phyloP scores from a whole-genome alignment of 2,329 filamentous ascomycete species.

The Beauveria sp. region DNA sequence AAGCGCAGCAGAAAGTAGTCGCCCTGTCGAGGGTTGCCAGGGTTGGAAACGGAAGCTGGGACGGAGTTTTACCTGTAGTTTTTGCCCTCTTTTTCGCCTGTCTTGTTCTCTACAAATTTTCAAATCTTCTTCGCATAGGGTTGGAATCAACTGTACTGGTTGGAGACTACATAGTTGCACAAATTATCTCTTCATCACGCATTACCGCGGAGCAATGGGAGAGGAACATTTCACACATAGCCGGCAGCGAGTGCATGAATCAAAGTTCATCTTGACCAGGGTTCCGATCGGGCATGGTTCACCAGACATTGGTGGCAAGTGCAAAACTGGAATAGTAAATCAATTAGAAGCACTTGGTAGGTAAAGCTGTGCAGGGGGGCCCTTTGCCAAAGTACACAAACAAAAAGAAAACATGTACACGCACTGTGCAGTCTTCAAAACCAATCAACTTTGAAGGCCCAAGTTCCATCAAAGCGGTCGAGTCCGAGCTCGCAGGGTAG shows the following conservation, averaged over 20 bases:
- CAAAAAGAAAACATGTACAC: slow-evolving; percentile 7
- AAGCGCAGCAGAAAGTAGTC: slow-evolving; percentile 21
- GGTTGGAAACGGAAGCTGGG: neutral
- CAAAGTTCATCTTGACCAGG: neutral
- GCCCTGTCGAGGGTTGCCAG: neutral
- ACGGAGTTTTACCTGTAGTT: neutral
- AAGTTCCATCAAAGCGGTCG: slow-evolving; percentile 5
- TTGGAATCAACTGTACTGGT: neutral
- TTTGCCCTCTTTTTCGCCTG: neutral
- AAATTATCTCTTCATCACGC: neutral
- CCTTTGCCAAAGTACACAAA: neutral
- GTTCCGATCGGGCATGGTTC: too few relatives aligned
- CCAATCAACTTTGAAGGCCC: neutral
- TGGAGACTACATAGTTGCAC: slow-evolving; percentile 5
- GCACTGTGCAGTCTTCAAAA: slow-evolving; percentile 4
- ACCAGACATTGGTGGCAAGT: neutral
- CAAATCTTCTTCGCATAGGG: neutral
- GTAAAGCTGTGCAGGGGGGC: slow-evolving; percentile 1
- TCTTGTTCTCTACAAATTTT: neutral
- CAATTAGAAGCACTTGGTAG: slow-evolving; percentile 5
- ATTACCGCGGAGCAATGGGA: slow-evolving; percentile 8
- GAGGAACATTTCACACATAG: neutral
- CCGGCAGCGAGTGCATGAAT: neutral
- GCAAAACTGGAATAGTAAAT: neutral
- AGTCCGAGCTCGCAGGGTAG: slow-evolving; percentile 1